Conservation (phyloP, 805 yeast genomes). For the Saccharomycopsis olivae region DNA sequence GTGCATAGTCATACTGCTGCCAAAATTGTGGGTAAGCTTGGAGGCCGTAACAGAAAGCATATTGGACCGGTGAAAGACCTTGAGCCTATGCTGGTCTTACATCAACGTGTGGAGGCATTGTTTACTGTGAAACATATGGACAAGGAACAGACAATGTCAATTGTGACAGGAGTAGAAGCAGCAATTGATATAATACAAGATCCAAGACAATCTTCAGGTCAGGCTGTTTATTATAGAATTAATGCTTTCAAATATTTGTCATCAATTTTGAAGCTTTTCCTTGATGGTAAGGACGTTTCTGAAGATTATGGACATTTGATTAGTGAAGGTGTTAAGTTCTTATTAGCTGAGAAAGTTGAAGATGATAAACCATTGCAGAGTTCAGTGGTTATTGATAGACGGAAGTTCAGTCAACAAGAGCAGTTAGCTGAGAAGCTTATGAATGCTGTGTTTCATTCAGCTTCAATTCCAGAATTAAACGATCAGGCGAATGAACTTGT, state of each 20-base stretch:
- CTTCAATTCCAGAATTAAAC: constrained; percentile 60
- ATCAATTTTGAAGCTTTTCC: constrained; percentile 53
- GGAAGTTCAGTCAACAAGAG: constrained; percentile 49
- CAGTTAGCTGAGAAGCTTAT: constrained; percentile 52
- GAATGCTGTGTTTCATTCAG: constrained; percentile 64
- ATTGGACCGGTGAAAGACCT: constrained; percentile 66
- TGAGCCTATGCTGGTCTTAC: constrained; percentile 35
- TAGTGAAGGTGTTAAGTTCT: constrained; percentile 36
- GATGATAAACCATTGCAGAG: constrained; percentile 28
- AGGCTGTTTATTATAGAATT: constrained; percentile 49
- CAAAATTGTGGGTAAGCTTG: constrained; percentile 85
- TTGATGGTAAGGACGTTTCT: constrained; percentile 36
- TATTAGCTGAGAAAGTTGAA: constrained; percentile 29
- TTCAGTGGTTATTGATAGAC: constrained; percentile 36
- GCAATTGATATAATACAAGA: constrained; percentile 72
- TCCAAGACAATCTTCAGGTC: constrained; percentile 30
- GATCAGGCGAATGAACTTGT: constrained; percentile 58
- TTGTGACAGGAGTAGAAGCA: constrained; percentile 74
- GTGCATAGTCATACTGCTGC: constrained; percentile 93
- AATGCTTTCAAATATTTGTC: constrained; percentile 71
- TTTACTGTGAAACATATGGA: constrained; percentile 63
- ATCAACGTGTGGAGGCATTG: constrained; percentile 59
- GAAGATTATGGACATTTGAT: constrained; percentile 33
- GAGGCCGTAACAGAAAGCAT: constrained; percentile 88
- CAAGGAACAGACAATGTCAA: constrained; percentile 54